Evolutionary conservation across 106 monocot species (phyloP), one percentile per base, ranked within the genome.

Genomic region (Allium sativum): DNA sequence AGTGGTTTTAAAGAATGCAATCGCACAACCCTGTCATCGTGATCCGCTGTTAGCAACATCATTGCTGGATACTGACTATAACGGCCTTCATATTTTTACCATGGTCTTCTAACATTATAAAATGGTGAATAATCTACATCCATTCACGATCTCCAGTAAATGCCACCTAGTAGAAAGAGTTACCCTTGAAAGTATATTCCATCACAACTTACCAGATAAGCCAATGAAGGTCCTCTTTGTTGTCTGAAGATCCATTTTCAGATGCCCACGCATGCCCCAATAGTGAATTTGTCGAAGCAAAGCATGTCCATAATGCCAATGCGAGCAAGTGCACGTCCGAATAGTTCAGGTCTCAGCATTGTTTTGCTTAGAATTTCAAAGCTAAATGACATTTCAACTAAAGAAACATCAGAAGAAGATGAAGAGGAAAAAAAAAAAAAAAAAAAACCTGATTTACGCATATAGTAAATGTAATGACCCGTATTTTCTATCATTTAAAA

Each of bases 241-340:
- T 82, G 43, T 91, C 82, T 18, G 87, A 88, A 59, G 85, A 98
- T 44, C 91, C 91, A 88, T 76, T 92, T 62, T 91, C 98, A 70
- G 82, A 76, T 42, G 84, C 83, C 88, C 91, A 88, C 4, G 80
- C 81, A 79, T 98, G 87, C 18, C 91, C 88, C 72, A 1, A 96
- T 96, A 16, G 90, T 87, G 72, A 90, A 96, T 57, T 85, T 98
- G 56, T 98, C 88, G 58, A 98, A 98, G 9, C 88, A 84, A 53
- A 98, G 80, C 91, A 98, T 98, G 75, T 91, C 98, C 91, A 91
- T 88, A 19, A 91, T 88, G 47, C 98, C 91, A 61, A 88, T 87
- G 79, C 88, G 91, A 56, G 92, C 92, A 67, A 98, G 76, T 58
- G 87, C 96, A 83, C 91, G 91, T 7, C 84, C 91, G 74, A 82